phyloP scores from a whole-genome alignment of 176 grass and related monocot species.

The Tillandsia fasciculata region DNA sequence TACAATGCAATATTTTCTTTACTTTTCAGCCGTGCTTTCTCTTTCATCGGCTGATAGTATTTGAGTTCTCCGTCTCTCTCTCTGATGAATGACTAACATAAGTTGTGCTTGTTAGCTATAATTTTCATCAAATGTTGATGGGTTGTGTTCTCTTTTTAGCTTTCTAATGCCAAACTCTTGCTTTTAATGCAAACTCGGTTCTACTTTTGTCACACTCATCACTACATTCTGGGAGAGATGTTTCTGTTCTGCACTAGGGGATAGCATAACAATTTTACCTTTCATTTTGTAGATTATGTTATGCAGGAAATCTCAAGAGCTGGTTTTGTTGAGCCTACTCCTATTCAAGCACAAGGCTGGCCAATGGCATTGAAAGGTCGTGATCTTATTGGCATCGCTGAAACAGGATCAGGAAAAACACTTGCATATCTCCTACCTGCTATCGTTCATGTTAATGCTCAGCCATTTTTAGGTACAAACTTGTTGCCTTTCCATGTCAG shows the following conservation, averaged over 20 bases:
- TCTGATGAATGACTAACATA: too few species aligned
- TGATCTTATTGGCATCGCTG: conserved; percentile 89
- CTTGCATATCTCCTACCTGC: conserved; percentile 86
- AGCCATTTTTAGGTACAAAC: conserved; percentile 74
- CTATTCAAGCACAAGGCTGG: conserved; percentile 96
- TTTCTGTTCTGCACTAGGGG: background rate
- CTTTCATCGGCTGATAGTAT: too few species aligned
- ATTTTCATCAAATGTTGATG: too few species aligned
- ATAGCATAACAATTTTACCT: conserved; percentile 7
- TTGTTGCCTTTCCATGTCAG: conserved; percentile 18
- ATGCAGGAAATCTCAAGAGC: conserved; percentile 83
- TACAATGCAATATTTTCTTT: too few species aligned
- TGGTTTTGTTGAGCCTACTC: conserved; percentile 85
- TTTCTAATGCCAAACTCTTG: too few species aligned
- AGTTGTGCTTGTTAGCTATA: too few species aligned
- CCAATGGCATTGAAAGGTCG: conserved; percentile 94
- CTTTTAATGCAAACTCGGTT: too few species aligned
- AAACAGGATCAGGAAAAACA: conserved; percentile 98
- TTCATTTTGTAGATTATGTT: conserved; percentile 58
- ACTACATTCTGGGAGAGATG: background rate
- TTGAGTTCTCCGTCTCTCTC: too few species aligned
- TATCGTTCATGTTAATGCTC: conserved; percentile 94
- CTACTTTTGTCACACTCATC: too few species aligned
- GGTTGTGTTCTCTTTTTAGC: too few species aligned
- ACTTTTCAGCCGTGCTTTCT: too few species aligned